Conservation (phyloP, 495 filamentous ascomycete genomes). For the Penicillium coffeae region DNA sequence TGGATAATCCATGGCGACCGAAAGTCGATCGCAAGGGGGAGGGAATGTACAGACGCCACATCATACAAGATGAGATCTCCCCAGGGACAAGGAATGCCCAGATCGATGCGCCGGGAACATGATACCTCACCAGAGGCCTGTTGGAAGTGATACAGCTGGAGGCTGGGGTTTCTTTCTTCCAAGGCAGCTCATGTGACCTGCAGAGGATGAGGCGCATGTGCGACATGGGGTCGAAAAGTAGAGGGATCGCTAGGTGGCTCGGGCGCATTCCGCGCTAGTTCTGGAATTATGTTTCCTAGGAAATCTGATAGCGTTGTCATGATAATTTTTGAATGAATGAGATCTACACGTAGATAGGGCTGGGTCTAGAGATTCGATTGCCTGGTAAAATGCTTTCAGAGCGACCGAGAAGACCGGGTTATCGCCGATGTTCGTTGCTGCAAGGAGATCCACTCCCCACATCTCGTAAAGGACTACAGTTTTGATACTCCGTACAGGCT, state of each 20-base stretch:
- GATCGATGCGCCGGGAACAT: not conserved
- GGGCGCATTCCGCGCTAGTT: conserved; percentile 4
- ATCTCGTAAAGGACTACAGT: too few relatives aligned
- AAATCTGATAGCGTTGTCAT: not conserved
- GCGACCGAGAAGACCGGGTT: too few relatives aligned
- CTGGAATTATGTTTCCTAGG: not conserved
- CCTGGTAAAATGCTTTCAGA: too few relatives aligned
- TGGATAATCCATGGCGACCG: not conserved
- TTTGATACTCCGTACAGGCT: too few relatives aligned
- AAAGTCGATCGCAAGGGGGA: not conserved
- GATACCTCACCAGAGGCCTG: not conserved
- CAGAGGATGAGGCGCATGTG: not conserved
- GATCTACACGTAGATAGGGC: too few relatives aligned
- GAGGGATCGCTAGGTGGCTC: not conserved
- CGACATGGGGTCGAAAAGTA: not conserved
- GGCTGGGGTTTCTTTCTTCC: not conserved
- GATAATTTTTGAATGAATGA: not conserved
- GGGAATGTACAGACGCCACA: conserved; percentile 3
- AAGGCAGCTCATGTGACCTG: not conserved
- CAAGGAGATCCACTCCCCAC: too few relatives aligned
- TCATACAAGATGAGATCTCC: not conserved
- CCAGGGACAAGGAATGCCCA: not conserved
- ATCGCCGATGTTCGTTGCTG: too few relatives aligned
- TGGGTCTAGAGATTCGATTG: too few relatives aligned
- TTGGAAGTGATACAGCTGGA: not conserved